Conservation (phyloP, 768 basidiomycete genomes). For the Lactarius akahatsu region DNA sequence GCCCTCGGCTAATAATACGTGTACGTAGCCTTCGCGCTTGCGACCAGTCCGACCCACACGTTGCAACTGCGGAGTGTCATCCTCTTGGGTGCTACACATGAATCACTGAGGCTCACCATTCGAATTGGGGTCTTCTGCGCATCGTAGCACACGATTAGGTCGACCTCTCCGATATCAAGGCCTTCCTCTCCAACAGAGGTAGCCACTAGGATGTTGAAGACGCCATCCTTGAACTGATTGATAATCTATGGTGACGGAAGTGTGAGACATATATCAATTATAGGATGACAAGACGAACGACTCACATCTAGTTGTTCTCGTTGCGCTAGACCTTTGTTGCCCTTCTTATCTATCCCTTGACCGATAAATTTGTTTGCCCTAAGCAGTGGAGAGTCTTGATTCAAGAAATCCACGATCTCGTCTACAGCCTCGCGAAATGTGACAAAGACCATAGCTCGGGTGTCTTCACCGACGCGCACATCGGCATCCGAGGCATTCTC, state of each 20-base stretch:
- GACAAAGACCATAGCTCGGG: constrained; percentile 92
- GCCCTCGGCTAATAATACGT: constrained; percentile 85
- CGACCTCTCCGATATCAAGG: constrained; percentile 96
- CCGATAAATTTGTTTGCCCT: constrained; percentile 87
- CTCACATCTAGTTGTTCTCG: constrained; percentile 86
- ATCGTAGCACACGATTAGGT: constrained; percentile 95
- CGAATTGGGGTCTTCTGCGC: constrained; percentile 95
- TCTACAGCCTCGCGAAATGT: constrained; percentile 89
- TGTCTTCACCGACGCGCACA: constrained; percentile 37
- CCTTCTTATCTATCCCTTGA: constrained; percentile 80
- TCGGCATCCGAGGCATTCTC: constrained; percentile 23
- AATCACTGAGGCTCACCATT: constrained; percentile 58
- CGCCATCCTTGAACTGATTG: constrained; percentile 79
- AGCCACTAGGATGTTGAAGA: constrained; percentile 89
- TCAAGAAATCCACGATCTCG: constrained; percentile 81
- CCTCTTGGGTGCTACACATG: not conserved
- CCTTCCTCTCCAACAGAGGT: constrained; percentile 99
- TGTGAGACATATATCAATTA: not conserved
- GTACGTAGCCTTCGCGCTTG: constrained; percentile 84
- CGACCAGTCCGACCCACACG: constrained; percentile 94
- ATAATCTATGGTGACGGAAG: constrained; percentile 58
- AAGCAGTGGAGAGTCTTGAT: constrained; percentile 73
- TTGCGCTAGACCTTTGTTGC: constrained; percentile 86
- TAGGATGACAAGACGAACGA: not conserved
- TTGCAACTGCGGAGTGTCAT: constrained; percentile 65